These are phyloP conservation scores for Bromus sterilis DNA, from an alignment of 176 grass and related monocot species.

Conservation along the genomic window DNA sequence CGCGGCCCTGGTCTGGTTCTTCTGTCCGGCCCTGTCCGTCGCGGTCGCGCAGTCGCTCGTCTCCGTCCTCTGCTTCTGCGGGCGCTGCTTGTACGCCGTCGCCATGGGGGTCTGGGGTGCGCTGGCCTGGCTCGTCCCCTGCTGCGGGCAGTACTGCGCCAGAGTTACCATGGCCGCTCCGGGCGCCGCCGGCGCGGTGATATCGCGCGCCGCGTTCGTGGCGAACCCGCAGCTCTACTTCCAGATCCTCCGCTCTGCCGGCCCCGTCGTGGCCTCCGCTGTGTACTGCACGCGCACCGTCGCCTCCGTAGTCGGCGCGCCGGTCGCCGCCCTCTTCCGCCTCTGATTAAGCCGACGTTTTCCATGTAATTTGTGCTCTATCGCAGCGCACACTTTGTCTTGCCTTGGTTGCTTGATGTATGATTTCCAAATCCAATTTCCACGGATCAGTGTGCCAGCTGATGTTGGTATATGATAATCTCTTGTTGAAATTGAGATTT, in stretches of 20 bases:
- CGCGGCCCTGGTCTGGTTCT: neutral
- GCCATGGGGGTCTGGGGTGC: neutral
- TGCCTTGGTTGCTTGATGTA: no score
- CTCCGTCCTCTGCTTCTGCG: neutral
- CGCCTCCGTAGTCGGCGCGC: neutral
- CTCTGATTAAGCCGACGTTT: neutral
- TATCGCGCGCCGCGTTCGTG: constrained; percentile 13
- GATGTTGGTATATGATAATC: no score
- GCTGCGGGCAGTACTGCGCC: neutral
- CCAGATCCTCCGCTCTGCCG: neutral
- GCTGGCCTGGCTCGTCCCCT: neutral
- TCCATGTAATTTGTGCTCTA: neutral
- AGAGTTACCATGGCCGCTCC: constrained; percentile 17
- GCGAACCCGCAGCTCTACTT: neutral
- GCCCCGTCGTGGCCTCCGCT: neutral
- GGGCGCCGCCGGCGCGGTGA: neutral
- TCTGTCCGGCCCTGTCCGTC: neutral
- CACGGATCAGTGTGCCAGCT: no score
- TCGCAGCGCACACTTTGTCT: no score
- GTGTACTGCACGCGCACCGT: neutral
- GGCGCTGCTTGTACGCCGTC: neutral
- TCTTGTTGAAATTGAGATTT: no score
- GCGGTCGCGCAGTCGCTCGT: neutral
- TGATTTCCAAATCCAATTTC: no score
- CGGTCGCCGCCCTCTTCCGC: neutral